Conservation (phyloP, 108 stramenopile genomes). For the Mediolabrus comicus region DNA sequence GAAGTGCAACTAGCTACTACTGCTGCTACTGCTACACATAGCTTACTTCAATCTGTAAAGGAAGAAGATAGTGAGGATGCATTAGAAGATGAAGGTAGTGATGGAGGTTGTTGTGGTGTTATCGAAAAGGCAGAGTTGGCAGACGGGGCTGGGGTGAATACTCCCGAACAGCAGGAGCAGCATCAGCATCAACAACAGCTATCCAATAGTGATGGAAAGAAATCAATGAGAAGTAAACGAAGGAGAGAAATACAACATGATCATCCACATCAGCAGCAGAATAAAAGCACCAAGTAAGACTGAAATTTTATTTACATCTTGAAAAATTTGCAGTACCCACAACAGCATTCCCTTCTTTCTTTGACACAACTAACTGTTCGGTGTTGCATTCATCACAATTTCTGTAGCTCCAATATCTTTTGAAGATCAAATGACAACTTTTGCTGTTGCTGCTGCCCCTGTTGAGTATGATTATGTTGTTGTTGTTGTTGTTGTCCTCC, state of each 20-base stretch:
- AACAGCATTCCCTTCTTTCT: slow-evolving; percentile 5
- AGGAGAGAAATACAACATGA: neutral
- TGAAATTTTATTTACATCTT: neutral
- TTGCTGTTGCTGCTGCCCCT: no score
- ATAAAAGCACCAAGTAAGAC: neutral
- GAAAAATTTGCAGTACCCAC: neutral
- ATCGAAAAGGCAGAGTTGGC: neutral
- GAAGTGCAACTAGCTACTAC: neutral
- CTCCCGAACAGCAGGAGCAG: no score
- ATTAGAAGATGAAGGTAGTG: slow-evolving; percentile 5
- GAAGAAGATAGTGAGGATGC: slow-evolving; percentile 8
- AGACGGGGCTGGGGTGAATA: no score
- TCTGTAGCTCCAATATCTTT: slow-evolving; percentile 9
- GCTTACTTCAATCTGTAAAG: slow-evolving; percentile 2
- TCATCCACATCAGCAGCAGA: no score
- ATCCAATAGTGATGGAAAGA: neutral
- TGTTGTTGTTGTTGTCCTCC: no score
- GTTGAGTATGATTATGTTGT: neutral
- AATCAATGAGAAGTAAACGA: neutral
- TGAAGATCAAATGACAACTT: slow-evolving; percentile 12
- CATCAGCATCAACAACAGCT: no score
- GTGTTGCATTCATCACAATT: neutral
- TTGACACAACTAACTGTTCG: neutral
- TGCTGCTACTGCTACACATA: neutral
- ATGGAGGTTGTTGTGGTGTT: neutral